These are phyloP conservation scores for Amanita phalloides DNA, from an alignment of 768 basidiomycete genomes.

Conservation along the genomic window DNA sequence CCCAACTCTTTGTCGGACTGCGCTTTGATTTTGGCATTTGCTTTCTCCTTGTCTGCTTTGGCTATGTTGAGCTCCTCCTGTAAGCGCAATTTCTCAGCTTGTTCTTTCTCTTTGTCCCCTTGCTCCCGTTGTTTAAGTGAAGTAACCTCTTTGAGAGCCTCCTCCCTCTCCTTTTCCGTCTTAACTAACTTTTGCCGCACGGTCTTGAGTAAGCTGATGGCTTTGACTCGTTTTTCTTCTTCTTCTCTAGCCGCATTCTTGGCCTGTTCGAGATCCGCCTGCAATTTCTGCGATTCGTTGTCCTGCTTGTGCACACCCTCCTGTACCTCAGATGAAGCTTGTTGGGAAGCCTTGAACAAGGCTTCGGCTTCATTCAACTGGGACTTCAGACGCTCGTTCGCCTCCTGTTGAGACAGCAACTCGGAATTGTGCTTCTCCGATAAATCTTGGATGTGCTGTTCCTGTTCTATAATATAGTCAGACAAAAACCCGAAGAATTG, in stretches of 20 bases:
- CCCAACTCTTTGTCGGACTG: constrained; percentile 69
- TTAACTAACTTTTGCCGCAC: constrained; percentile 97
- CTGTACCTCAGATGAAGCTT: constrained; percentile 34
- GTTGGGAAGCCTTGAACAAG: constrained; percentile 49
- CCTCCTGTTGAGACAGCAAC: constrained; percentile 64
- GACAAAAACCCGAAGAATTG: not conserved
- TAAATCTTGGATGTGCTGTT: constrained; percentile 74
- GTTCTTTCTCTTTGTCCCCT: constrained; percentile 44
- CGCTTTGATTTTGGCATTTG: constrained; percentile 43
- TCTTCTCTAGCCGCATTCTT: constrained; percentile 75
- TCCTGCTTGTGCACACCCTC: constrained; percentile 39
- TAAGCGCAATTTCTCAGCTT: constrained; percentile 39
- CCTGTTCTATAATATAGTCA: constrained; percentile 48
- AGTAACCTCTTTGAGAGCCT: constrained; percentile 48
- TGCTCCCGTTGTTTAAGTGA: constrained; percentile 41
- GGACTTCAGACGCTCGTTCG: constrained; percentile 57
- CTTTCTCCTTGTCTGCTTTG: constrained; percentile 54
- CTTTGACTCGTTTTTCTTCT: constrained; percentile 95
- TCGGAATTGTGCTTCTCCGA: constrained; percentile 78
- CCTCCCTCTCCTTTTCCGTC: constrained; percentile 89
- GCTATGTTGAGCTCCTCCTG: constrained; percentile 53
- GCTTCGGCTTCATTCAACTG: constrained; percentile 67
- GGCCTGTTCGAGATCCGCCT: constrained; percentile 49
- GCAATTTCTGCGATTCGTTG: constrained; percentile 47
- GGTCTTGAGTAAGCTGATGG: constrained; percentile 85